Percentiles rank a stretch among this genome's conserved stretches.
Conservation (phyloP, 108 stramenopile species). For the Epipyxis sp. region DNA sequence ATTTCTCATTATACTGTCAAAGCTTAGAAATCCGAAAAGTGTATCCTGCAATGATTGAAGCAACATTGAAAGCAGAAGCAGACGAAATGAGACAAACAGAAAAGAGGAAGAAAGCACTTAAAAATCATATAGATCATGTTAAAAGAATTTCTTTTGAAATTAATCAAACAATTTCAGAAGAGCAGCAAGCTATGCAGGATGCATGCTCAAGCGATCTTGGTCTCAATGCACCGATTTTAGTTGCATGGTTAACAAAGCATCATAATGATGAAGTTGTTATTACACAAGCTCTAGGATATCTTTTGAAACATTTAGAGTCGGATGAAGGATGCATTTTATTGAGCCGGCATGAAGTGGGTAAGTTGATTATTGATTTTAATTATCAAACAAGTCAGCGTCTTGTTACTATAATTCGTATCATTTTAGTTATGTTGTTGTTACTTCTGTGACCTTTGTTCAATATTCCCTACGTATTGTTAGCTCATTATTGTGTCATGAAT, state of each 20-base stretch:
- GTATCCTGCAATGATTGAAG: neutral
- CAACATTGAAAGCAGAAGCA: neutral
- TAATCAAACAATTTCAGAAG: too few species aligned
- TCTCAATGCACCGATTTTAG: slow-evolving; percentile 15
- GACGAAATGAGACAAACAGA: neutral
- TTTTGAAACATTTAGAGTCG: neutral
- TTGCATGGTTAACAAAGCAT: slow-evolving; percentile 10
- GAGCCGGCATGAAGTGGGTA: neutral
- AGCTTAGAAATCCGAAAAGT: neutral
- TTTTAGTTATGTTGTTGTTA: too few species aligned
- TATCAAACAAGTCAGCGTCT: too few species aligned
- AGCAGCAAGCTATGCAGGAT: too few species aligned
- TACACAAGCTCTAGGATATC: neutral
- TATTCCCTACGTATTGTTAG: too few species aligned
- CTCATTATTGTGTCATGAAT: too few species aligned
- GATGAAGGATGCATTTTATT: neutral
- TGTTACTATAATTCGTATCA: too few species aligned
- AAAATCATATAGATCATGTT: too few species aligned
- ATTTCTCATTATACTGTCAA: slow-evolving; percentile 15
- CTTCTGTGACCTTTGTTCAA: too few species aligned
- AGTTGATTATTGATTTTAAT: too few species aligned
- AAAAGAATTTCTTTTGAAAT: too few species aligned
- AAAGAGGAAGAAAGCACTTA: neutral
- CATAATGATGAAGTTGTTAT: neutral
- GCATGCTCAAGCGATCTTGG: too few species aligned